phyloP scores from a whole-genome alignment of 2,329 filamentous ascomycete genomes.

The Aspergillus caelatus region DNA sequence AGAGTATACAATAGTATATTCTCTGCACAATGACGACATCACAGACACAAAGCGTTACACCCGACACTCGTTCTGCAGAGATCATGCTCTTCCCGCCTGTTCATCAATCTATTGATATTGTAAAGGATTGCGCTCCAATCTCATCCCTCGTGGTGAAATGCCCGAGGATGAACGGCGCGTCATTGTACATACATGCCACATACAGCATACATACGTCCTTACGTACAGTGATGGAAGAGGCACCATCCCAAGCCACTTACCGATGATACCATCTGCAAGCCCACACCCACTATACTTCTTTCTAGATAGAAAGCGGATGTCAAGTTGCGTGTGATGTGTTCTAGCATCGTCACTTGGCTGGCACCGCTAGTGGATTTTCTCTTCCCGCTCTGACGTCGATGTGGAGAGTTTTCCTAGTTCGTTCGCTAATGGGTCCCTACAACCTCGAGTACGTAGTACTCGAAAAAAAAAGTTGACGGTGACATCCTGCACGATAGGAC shows the following conservation, averaged over 20 bases:
- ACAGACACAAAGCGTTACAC: neutral
- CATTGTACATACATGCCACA: conserved; percentile 3
- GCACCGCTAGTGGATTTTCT: neutral
- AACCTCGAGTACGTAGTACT: neutral
- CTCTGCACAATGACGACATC: conserved; percentile 12
- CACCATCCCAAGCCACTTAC: neutral
- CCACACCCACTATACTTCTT: neutral
- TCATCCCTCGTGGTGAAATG: neutral
- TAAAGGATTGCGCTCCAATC: neutral
- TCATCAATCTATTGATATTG: neutral
- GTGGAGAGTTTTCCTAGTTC: neutral
- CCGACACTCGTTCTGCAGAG: conserved; percentile 7
- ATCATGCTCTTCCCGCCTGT: conserved; percentile 11
- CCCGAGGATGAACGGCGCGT: neutral
- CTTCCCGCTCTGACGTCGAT: conserved; percentile 4
- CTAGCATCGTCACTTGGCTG: neutral
- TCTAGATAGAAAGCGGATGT: neutral
- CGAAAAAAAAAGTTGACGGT: neutral
- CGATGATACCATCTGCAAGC: neutral
- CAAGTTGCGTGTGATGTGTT: conserved; percentile 3
- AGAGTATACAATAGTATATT: neutral
- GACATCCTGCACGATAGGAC: neutral
- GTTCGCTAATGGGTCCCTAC: neutral
- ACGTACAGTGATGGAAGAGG: neutral
- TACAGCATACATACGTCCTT: neutral